These are phyloP conservation scores for Gentiana straminea DNA, from an alignment of 257 asterid genomes.

Conservation along the genomic window DNA sequence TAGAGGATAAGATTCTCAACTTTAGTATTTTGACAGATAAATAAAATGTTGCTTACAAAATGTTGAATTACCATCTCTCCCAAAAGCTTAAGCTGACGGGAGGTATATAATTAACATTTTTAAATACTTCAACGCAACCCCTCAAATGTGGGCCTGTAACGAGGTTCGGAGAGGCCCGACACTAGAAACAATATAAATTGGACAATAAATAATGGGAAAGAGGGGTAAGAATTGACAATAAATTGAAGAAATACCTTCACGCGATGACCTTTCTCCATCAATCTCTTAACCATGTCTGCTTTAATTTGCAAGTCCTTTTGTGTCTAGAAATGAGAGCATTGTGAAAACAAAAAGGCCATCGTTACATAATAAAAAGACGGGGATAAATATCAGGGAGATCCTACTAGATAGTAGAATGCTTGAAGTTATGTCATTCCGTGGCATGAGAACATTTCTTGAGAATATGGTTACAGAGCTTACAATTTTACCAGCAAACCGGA, in stretches of 20 bases:
- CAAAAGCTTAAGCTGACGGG: no score
- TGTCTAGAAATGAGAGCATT: slow-evolving; percentile 28
- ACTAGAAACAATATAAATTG: no score
- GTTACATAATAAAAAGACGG: slow-evolving; percentile 1
- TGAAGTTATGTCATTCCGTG: not conserved
- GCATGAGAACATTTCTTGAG: slow-evolving; percentile 3
- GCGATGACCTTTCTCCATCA: slow-evolving; percentile 69
- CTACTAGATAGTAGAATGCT: no score
- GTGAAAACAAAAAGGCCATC: not conserved
- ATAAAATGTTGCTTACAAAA: not conserved
- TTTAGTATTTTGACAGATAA: not conserved
- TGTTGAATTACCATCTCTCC: no score
- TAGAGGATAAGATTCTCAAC: not conserved
- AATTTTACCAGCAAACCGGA: slow-evolving; percentile 65
- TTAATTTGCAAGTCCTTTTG: slow-evolving; percentile 60
- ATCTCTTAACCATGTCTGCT: slow-evolving; percentile 70
- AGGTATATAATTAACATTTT: no score
- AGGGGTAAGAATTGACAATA: not conserved
- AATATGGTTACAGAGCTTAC: slow-evolving; percentile 36
- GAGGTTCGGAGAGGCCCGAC: no score
- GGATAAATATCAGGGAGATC: not conserved
- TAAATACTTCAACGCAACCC: no score
- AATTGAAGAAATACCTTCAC: slow-evolving; percentile 55
- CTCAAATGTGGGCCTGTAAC: no score
- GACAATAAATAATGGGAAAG: not conserved